Conservation (phyloP, 2,329 filamentous ascomycete species). For the Metarhizium guizhouense region DNA sequence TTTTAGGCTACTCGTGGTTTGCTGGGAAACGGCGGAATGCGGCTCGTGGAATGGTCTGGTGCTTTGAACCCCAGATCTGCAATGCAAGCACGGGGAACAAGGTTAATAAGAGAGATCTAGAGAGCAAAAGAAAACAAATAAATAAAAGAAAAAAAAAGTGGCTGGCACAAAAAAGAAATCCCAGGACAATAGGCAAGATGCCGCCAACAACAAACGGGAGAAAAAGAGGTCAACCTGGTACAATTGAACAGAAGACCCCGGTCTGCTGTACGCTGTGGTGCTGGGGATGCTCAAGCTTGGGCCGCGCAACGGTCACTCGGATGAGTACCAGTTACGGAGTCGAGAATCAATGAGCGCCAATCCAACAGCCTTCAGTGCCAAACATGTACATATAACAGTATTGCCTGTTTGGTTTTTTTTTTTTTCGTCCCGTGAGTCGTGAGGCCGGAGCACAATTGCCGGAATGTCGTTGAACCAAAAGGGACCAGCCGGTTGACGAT, state of each 20-base stretch:
- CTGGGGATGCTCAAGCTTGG: conserved; percentile 2
- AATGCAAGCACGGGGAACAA: background rate
- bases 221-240: background rate
- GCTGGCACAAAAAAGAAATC: no score
- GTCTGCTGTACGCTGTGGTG: background rate
- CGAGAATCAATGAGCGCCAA: background rate
- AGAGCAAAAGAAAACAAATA: background rate
- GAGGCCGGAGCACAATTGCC: no score
- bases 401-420: no score
- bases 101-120: background rate
- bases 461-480: no score
- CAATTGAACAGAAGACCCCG: background rate
- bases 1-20: background rate
- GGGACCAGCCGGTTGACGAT: no score
- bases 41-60: background rate
- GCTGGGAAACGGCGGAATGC: background rate
- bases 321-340: background rate
- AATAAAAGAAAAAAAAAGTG: no score
- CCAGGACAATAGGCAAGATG: no score
- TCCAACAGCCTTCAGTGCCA: no score
- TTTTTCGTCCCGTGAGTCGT: no score
- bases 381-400: no score
- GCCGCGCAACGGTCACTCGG: background rate
- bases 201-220: background rate
- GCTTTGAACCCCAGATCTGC: background rate